Conservation (phyloP, 768 basidiomycete genomes). For the Dacryopinax spathularia region DNA sequence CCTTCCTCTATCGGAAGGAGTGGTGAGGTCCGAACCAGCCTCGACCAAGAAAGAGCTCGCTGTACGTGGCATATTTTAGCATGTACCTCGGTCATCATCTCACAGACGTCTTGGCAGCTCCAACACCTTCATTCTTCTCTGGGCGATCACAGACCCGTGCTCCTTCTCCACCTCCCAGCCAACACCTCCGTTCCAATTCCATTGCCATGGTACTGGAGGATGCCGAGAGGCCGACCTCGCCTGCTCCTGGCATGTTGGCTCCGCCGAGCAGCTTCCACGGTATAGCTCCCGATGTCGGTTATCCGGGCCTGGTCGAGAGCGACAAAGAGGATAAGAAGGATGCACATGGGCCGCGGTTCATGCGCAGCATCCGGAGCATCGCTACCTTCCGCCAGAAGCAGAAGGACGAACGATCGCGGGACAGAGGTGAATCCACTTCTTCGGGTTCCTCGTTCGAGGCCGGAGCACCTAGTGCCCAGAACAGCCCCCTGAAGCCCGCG, state of each 20-base stretch:
- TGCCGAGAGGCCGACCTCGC: background rate
- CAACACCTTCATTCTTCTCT: background rate
- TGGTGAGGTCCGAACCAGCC: background rate
- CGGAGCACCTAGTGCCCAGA: background rate
- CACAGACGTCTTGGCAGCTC: background rate
- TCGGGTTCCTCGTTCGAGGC: background rate
- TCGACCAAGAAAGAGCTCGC: background rate
- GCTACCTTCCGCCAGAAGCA: slow-evolving; percentile 1
- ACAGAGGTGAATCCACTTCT: background rate
- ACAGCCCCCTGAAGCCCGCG: background rate
- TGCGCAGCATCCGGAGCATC: background rate
- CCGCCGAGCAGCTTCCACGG: background rate
- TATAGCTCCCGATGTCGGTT: background rate
- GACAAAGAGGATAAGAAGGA: background rate
- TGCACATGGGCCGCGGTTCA: background rate
- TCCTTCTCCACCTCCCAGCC: background rate
- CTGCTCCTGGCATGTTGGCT: background rate
- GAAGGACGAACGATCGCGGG: background rate
- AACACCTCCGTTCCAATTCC: background rate
- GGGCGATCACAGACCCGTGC: background rate
- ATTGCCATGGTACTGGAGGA: background rate
- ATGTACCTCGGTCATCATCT: no score
- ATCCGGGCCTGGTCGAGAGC: background rate
- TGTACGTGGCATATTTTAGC: background rate
- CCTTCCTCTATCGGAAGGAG: background rate